These are phyloP conservation scores for Castanopsis chinensis DNA, from an alignment of 306 rosid species.

Conservation along the genomic window DNA sequence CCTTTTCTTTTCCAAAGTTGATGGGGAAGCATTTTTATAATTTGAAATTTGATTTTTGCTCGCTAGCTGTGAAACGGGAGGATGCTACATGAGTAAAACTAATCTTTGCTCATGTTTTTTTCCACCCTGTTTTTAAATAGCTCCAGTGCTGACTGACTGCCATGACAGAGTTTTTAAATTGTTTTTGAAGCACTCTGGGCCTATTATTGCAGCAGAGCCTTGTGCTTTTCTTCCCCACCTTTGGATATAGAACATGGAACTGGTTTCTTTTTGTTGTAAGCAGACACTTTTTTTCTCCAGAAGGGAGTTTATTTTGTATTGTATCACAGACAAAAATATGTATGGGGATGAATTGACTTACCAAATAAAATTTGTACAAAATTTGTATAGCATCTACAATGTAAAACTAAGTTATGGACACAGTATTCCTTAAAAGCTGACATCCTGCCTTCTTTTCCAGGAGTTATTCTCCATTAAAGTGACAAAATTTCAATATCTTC, in stretches of 20 bases:
- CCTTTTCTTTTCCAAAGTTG: conserved; percentile 27
- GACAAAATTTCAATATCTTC: too few relatives aligned
- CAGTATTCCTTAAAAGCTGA: too few relatives aligned
- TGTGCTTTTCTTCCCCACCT: conserved; percentile 36
- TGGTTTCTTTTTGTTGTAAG: background rate
- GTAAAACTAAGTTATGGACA: too few relatives aligned
- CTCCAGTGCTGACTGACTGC: conserved; percentile 41
- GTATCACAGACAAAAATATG: conserved; percentile 11
- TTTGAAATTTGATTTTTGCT: conserved; percentile 31
- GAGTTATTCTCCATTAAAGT: too few relatives aligned
- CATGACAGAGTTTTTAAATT: conserved; percentile 30
- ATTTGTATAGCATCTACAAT: background rate
- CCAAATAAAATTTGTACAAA: background rate
- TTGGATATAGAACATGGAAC: conserved; percentile 25
- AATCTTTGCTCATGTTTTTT: conserved; percentile 46
- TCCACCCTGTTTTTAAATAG: conserved; percentile 42
- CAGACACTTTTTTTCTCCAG: conserved; percentile 28
- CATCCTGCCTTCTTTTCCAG: too few relatives aligned
- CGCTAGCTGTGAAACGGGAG: conserved; percentile 34
- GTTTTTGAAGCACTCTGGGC: conserved; percentile 53
- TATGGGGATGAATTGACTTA: background rate
- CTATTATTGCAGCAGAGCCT: conserved; percentile 41
- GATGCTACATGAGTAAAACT: conserved; percentile 41
- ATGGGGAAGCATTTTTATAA: conserved; percentile 25
- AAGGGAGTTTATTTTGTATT: conserved; percentile 39